Evolutionary conservation across 345 rosid species (phyloP).

Genomic region (Eucalyptus camaldulensis): DNA sequence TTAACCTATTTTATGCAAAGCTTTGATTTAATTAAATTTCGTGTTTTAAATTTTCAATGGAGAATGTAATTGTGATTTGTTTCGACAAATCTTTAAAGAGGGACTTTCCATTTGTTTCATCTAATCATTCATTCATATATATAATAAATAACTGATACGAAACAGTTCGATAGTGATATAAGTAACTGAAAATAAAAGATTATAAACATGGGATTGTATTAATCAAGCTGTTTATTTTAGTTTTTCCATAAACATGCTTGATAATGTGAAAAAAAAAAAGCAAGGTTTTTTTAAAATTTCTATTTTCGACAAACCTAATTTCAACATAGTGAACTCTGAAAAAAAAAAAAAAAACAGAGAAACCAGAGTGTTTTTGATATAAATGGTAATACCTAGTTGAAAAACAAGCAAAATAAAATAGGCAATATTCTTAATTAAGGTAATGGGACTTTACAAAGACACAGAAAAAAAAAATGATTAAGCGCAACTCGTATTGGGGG

Average conservation of each 20-base stretch:
- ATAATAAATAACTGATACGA: background rate
- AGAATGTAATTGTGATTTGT: background rate
- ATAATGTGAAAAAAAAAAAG: background rate
- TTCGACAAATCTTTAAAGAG: background rate
- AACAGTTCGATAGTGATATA: background rate
- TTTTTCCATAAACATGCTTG: background rate
- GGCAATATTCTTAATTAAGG: background rate
- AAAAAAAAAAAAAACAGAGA: background rate
- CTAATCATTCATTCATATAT: background rate
- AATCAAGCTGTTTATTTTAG: background rate
- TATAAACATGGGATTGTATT: background rate
- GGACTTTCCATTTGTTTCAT: background rate
- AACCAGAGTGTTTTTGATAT: background rate
- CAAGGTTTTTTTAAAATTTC: background rate
- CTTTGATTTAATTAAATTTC: background rate
- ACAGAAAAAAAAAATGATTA: background rate
- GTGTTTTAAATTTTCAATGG: background rate
- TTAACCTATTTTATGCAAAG: background rate
- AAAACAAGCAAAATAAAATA: background rate
- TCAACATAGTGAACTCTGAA: background rate
- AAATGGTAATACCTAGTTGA: background rate
- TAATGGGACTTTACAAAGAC: background rate
- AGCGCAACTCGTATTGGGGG: background rate
- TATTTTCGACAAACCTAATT: background rate
- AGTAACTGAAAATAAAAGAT: background rate